These are phyloP conservation scores for Cladosporium sphaerospermum DNA, from an alignment of 2,329 filamentous ascomycete species.

Conservation along the genomic window DNA sequence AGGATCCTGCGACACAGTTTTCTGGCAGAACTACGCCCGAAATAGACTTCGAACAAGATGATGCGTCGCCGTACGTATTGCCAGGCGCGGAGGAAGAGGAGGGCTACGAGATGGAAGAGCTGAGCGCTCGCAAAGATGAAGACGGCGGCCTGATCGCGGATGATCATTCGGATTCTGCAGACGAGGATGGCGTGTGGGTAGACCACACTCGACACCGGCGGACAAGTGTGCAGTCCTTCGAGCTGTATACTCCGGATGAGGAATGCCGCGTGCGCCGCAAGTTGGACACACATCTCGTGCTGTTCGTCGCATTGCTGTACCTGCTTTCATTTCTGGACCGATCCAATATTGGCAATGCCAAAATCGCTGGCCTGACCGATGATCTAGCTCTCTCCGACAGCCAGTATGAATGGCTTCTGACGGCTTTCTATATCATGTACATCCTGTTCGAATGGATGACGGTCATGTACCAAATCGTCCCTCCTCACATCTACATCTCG, in stretches of 20 bases:
- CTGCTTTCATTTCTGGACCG: slow-evolving; percentile 80
- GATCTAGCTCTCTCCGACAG: slow-evolving; percentile 49
- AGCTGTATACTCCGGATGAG: slow-evolving; percentile 60
- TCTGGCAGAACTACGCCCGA: slow-evolving; percentile 16
- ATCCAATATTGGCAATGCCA: slow-evolving; percentile 49
- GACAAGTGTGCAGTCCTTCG: slow-evolving; percentile 38
- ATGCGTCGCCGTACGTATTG: slow-evolving; percentile 10
- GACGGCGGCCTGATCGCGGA: background rate
- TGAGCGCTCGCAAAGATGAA: slow-evolving; percentile 10
- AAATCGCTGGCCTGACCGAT: slow-evolving; percentile 50
- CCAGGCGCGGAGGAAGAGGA: slow-evolving; percentile 17
- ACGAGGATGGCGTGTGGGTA: slow-evolving; percentile 13
- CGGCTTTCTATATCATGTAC: slow-evolving; percentile 59
- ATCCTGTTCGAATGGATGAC: slow-evolving; percentile 63
- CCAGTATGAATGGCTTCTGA: slow-evolving; percentile 58
- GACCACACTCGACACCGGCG: background rate
- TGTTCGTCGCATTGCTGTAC: slow-evolving; percentile 77
- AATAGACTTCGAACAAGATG: slow-evolving; percentile 18
- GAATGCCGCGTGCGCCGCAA: slow-evolving; percentile 48
- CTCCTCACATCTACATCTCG: slow-evolving; percentile 56
- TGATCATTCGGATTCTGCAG: slow-evolving; percentile 24
- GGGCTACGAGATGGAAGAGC: slow-evolving; percentile 22
- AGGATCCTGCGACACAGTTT: too few relatives aligned
- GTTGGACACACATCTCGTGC: slow-evolving; percentile 69
- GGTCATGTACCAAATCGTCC: slow-evolving; percentile 49